Base-by-base conservation (phyloP, 176 grass and related monocot species). In the Aegilops bicornis region DNA sequence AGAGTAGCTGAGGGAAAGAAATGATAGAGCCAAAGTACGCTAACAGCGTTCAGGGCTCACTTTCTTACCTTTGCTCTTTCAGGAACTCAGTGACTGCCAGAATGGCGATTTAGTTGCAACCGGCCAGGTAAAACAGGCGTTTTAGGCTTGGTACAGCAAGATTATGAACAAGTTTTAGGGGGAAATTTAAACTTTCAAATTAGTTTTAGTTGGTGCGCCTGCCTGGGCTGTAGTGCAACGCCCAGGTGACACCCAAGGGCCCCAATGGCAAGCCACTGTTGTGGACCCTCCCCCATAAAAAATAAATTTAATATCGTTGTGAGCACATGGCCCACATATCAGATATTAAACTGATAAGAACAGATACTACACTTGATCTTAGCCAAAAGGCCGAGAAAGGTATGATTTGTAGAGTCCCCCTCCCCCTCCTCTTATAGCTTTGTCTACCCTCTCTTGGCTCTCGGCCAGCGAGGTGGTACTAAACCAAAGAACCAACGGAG, bases 331-430 rank as follows among this genome's bases (percentile, higher is more conserved):
- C 69, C 77, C 89, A 89, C 85, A 70, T 94, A 95, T 95, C 87
- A 92, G 85, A 95, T 92, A 92, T 95, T 92, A 92, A 95, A 95
- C 90, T 88, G 88, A 95, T 95, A 95, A 95, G 88, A 95, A 95
- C 90, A 95, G 79, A 95, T 92, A 96, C 84, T 93, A 93, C 87
- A 90, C 87, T 93, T 96, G 94, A 91, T 93, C 85, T 93, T 93
- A 90, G 85, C 82, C 87, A 93, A 93, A 96, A 96, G 89, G 87
- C 83, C 76, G 87, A 91, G 87, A 96, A 96, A 93, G 94, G 89
- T 96, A 93, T 86, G 89, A 2, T 4, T 39, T 20, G 3, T 0
- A 0, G 0, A 0, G 36, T 0, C 0, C 2, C 36, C 37, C 10
- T 3, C 0, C 11, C 1, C 39, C n/a, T 73, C 22, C 0, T 43